Percentiles rank a stretch among this genome's conserved stretches.
phyloP scores from a whole-genome alignment of 2,329 filamentous ascomycete species.

The Mariannaea sp. region DNA sequence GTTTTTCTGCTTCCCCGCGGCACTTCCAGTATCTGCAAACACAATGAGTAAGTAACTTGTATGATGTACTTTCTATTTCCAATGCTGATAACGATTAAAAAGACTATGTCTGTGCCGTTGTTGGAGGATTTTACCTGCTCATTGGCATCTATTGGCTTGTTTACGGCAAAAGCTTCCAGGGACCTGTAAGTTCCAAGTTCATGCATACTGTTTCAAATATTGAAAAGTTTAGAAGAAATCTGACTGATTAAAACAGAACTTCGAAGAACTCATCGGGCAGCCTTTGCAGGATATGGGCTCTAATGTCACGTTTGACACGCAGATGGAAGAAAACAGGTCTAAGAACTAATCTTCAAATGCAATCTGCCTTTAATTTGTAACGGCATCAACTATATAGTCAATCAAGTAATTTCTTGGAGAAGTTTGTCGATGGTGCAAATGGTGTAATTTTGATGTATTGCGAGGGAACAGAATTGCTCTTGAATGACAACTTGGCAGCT shows the following conservation, averaged over 20 bases:
- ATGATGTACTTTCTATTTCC: no score
- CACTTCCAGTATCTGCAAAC: conserved; percentile 9
- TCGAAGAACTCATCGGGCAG: not conserved
- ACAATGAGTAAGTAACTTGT: conserved; percentile 13
- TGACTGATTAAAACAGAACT: not conserved
- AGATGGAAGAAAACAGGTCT: not conserved
- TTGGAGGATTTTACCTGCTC: not conserved
- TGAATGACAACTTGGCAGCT: no score
- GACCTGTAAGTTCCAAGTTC: not conserved
- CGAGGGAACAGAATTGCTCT: no score
- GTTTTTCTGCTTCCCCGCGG: conserved; percentile 20
- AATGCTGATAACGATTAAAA: not conserved
- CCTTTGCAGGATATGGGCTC: not conserved
- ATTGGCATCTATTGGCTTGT: conserved; percentile 1
- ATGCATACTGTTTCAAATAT: not conserved
- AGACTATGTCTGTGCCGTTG: conserved; percentile 7
- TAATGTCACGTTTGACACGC: not conserved
- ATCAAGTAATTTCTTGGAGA: no score
- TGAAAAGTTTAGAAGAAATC: no score
- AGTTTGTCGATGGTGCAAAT: no score
- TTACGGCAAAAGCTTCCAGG: not conserved
- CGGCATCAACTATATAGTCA: no score
- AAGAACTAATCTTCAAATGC: not conserved
- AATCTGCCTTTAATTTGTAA: no score
- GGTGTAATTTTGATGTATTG: no score